Conservation (phyloP, 2,329 filamentous ascomycete genomes). For the Ceratocystis colombiana region DNA sequence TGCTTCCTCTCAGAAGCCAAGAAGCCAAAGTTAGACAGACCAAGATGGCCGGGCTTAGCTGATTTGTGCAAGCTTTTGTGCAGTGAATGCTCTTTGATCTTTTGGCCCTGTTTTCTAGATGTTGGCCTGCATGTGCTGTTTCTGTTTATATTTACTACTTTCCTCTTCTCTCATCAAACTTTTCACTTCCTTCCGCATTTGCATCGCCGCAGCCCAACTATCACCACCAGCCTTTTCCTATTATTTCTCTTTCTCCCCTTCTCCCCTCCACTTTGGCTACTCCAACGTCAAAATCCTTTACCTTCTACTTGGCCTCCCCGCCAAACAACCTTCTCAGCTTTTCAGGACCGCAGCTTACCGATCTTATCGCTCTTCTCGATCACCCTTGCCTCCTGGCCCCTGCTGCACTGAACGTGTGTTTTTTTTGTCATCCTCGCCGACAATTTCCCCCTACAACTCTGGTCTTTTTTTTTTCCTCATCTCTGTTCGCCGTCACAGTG, state of each 20-base stretch:
- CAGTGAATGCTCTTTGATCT: not conserved
- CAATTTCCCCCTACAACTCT: not conserved
- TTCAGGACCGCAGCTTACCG: slow-evolving; percentile 2
- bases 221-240: not conserved
- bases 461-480: slow-evolving; percentile 8
- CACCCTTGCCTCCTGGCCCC: not conserved
- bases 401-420: not conserved
- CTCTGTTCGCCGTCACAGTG: slow-evolving; percentile 19
- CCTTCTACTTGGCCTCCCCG: not conserved
- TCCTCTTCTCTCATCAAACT: not conserved
- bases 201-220: not conserved
- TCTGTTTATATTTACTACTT: not conserved
- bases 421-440: not conserved
- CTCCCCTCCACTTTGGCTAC: not conserved
- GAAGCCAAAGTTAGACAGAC: not conserved
- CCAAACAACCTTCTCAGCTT: slow-evolving; percentile 1
- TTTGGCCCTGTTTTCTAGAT: not conserved
- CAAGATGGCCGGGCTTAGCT: not conserved
- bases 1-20: not conserved
- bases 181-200: not conserved
- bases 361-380: slow-evolving; percentile 3
- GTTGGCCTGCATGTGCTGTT: not conserved
- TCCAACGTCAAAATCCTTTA: not conserved
- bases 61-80: not conserved
- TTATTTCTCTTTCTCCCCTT: not conserved